A percentile compares a stretch with the other conserved stretches of the same genome.
These are phyloP conservation scores for Psilocybe cyanescens DNA, from an alignment of 768 basidiomycete genomes.

Conservation along the genomic window DNA sequence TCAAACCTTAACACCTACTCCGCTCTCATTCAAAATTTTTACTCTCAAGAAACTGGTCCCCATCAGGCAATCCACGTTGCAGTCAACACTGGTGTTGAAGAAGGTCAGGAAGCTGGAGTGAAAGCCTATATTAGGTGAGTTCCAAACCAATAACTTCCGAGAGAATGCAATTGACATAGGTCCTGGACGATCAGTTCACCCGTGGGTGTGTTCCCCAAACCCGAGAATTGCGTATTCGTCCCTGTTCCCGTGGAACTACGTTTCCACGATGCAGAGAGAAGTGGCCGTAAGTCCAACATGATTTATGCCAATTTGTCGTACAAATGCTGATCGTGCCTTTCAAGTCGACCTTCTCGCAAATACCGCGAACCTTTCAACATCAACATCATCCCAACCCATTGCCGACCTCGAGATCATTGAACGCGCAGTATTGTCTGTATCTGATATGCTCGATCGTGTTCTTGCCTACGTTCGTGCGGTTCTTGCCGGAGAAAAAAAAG, in stretches of 20 bases:
- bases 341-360: constrained; percentile 78
- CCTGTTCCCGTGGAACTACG: constrained; percentile 89
- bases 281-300: constrained; percentile 66
- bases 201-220: constrained; percentile 85
- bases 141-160: not conserved
- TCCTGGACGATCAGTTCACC: constrained; percentile 62
- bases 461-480: constrained; percentile 84
- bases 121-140: constrained; percentile 86
- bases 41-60: constrained; percentile 88
- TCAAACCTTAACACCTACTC: constrained; percentile 92
- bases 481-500: constrained; percentile 73
- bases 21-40: constrained; percentile 97
- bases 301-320: not conserved
- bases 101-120: constrained; percentile 67
- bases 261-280: constrained; percentile 83
- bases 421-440: constrained; percentile 69
- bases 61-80: constrained; percentile 91
- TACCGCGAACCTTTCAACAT: constrained; percentile 46
- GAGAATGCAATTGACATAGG: constrained; percentile 16
- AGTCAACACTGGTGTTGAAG: constrained; percentile 82
- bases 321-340: constrained; percentile 6
- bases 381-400: constrained; percentile 54
- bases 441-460: constrained; percentile 83
- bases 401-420: constrained; percentile 81
- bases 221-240: constrained; percentile 94